Base-by-base conservation (phyloP, 2,329 filamentous ascomycete species). In the Hymenoscyphus scutula region DNA sequence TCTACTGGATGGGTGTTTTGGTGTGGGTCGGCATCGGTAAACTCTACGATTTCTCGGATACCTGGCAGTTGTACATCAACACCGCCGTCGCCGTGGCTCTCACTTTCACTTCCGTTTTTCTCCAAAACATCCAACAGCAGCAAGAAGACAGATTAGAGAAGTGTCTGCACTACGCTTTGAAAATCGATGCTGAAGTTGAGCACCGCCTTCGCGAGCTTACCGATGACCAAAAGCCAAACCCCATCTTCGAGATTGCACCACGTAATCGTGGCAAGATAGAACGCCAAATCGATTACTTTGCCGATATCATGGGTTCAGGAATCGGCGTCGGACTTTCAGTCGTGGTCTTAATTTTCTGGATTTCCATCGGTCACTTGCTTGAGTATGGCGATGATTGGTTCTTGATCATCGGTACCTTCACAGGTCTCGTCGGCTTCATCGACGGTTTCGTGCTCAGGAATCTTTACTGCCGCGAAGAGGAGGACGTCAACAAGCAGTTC, bases 361-460 rank as follows among this genome's bases (percentile, higher is more conserved):
- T 77, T 10, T 68, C 72, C 5, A 71, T 79, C 8, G 78, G 78
- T 1, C 75, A 75, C 3, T 53, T 72, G 3, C 73, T 81, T 62
- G 53, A 73, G 2, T 81, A 77, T 65, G 73, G 75, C 62, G 69
- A 72, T 62, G 80, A 78, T 68, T 81, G 79, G 79, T 80, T 77
- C 75, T 74, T 81, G 0, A 73, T 80, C 17, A 80, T 81, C 56
- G 79, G 79, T 13, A 81, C 79, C 0, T 81, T 80, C 64, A 78
- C 79, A 0, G 79, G 79, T 2, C 72, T 81, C 5, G 72, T 81
- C 54, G 79, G 79, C 1, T 73, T 80, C 57, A 73, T 77, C 34
- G 78, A 80, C 64, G 76, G 77, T 29, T 81, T 81, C 62, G 74
- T 81, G 15, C 73, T 81, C 13, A 76, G 77, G 38, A 80, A 81